A percentile compares a stretch with the other conserved stretches of the same genome.
phyloP scores from a whole-genome alignment of 768 basidiomycete genomes.

The Kwoniella shandongensis region DNA sequence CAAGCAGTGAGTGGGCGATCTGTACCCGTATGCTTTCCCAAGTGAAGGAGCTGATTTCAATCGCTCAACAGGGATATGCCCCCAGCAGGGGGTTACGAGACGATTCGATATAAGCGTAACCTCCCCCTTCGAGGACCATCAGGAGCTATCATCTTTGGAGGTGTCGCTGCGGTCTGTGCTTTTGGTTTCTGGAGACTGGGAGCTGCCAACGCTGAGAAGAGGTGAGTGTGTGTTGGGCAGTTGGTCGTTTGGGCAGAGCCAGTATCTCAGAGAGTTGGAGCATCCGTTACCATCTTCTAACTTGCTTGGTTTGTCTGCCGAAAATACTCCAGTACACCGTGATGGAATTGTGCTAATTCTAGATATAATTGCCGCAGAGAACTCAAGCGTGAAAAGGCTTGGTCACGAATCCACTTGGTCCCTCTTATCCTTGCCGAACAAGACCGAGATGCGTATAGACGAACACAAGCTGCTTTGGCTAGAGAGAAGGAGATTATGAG shows the following conservation, averaged over 20 bases:
- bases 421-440: constrained; percentile 89
- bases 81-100: constrained; percentile 86
- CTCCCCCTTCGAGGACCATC: constrained; percentile 71
- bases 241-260: not conserved
- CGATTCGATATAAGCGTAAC: constrained; percentile 92
- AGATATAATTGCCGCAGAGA: constrained; percentile 62
- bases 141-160: constrained; percentile 78
- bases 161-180: constrained; percentile 78
- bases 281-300: too few species aligned
- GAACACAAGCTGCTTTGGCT: constrained; percentile 70
- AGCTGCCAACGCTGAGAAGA: constrained; percentile 85
- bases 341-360: not conserved
- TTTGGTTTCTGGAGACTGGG: constrained; percentile 92
- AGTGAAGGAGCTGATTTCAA: not conserved
- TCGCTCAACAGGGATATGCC: constrained; percentile 78
- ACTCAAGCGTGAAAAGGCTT: constrained; percentile 84
- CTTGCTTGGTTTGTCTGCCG: too few species aligned
- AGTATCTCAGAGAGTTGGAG: too few species aligned
- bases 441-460: constrained; percentile 83
- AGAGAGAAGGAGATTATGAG: constrained; percentile 92
- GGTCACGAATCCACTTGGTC: constrained; percentile 92
- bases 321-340: too few species aligned
- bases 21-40: not conserved
- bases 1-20: constrained; percentile 13
- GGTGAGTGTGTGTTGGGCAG: constrained; percentile 61